These are phyloP conservation scores for Chaetomiaceae sp. DNA, from an alignment of 2,329 filamentous ascomycete species.

Conservation along the genomic window DNA sequence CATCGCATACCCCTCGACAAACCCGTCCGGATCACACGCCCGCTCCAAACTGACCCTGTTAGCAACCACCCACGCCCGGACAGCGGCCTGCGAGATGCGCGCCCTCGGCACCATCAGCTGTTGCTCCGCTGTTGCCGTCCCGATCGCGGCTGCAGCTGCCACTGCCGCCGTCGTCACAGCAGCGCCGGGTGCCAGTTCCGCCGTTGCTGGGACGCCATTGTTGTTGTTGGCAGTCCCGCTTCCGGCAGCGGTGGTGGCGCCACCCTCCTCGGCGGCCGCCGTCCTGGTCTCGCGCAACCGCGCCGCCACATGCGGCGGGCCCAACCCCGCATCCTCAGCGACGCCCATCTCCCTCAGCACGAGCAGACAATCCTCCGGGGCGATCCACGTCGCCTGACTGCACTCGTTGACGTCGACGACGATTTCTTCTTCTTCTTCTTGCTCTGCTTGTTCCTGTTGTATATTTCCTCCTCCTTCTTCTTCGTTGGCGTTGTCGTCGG, in stretches of 20 bases:
- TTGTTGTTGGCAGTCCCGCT: slow-evolving; percentile 9
- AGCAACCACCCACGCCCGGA: slow-evolving; percentile 62
- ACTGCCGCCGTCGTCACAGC: background rate
- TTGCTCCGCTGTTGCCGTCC: background rate
- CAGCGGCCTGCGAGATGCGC: slow-evolving; percentile 47
- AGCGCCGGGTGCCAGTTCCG: too few species aligned
- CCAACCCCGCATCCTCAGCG: slow-evolving; percentile 52
- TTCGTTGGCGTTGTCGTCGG: too few species aligned
- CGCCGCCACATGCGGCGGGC: slow-evolving; percentile 33
- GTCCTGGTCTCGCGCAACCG: slow-evolving; percentile 28
- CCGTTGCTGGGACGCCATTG: too few species aligned
- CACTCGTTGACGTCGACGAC: slow-evolving; percentile 66
- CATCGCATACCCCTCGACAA: slow-evolving; percentile 62
- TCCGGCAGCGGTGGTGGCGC: too few species aligned
- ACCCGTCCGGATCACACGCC: slow-evolving; percentile 69
- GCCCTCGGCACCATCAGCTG: slow-evolving; percentile 39
- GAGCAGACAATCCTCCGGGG: slow-evolving; percentile 74
- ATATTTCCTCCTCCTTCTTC: too few species aligned
- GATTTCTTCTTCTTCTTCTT: slow-evolving; percentile 35
- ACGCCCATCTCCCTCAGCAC: slow-evolving; percentile 78
- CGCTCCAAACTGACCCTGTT: slow-evolving; percentile 59
- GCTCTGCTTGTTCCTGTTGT: too few species aligned
- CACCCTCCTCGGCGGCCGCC: slow-evolving; percentile 6
- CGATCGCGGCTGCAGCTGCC: background rate
- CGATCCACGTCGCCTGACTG: slow-evolving; percentile 75